Base-by-base conservation (phyloP, 2,329 filamentous ascomycete species). In the Aspergillus quadricinctus region DNA sequence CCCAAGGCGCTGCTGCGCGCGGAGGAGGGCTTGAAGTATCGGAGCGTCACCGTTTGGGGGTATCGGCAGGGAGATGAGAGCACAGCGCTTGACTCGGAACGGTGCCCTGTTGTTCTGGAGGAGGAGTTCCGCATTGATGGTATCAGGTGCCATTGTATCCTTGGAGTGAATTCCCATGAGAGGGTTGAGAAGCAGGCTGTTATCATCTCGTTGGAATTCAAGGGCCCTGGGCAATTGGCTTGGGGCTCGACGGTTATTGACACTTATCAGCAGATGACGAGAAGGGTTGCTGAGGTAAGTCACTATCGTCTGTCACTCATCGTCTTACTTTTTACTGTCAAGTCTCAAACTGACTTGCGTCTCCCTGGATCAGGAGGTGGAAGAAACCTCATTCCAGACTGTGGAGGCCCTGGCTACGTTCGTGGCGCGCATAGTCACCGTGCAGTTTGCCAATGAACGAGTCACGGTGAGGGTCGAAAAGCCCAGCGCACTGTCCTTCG, bases 111-210 rank as follows among this genome's bases (percentile, higher is more conserved):
- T 37, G 64, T 70, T 5, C 48, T 74, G 58, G 68, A 72, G 49
- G 70, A 76, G 55, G 71, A 74, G 55, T 75, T 76, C 56, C 66
- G 67, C 1, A 72, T 80, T 57, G 72, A 77, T 40, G 72, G 72
- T 1, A 74, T 80, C 50, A 68, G 75, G 25, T 76, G 75, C 59
- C 69, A 74, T 49, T 78, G 76, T 62, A 77, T 82, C 29, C 71
- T 82, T 56, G 80, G 80, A 1, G 78, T 82, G n/a, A 81, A 82
- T 57, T 72, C 75, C 1, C 79, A 81, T 58, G 80, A 82, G 66
- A 71, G 80, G 21, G 63, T 78, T 19, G 77, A 80, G 66, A 80
- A 80, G 59, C 80, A 82, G 63, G 72, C 71, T 27, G 76, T 82
- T 8, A 72, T 77, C 57, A 61, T 78, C 49, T 70, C 73, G 31